These are phyloP conservation scores for Rheum nobile DNA, from an alignment of 148 eudicot species.

Conservation along the genomic window DNA sequence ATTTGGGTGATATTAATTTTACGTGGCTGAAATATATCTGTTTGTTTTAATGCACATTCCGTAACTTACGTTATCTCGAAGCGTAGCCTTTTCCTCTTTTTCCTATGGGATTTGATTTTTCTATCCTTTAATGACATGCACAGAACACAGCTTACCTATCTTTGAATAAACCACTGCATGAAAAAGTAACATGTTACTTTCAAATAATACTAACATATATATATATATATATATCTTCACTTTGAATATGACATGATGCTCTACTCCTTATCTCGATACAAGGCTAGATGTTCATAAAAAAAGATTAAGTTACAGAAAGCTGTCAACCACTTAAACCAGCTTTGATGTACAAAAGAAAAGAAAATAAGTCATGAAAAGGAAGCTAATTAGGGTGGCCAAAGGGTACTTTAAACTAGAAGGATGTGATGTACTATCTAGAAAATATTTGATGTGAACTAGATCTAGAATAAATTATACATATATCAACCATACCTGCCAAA, in stretches of 20 bases:
- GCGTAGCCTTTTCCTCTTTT: background rate
- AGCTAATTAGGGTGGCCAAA: background rate
- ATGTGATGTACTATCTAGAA: background rate
- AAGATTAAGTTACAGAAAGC: background rate
- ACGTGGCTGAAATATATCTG: background rate
- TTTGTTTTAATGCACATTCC: background rate
- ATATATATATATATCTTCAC: background rate
- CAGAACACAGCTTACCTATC: background rate
- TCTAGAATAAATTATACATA: background rate
- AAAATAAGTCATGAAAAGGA: background rate
- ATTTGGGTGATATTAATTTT: too few species aligned
- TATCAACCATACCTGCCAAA: background rate
- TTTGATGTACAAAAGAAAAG: background rate
- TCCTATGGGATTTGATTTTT: background rate
- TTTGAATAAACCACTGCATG: background rate
- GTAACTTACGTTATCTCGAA: background rate
- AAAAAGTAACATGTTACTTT: background rate
- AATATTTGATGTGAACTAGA: background rate
- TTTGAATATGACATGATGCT: background rate
- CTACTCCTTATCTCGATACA: conserved; percentile 4
- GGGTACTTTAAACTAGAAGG: background rate
- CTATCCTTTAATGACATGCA: background rate
- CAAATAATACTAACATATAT: background rate
- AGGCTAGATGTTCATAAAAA: background rate
- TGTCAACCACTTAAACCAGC: background rate